Evolutionary conservation across 352 stramenopile species (phyloP), one percentile per base, ranked within the genome.

Genomic region (Pythium biforme): DNA sequence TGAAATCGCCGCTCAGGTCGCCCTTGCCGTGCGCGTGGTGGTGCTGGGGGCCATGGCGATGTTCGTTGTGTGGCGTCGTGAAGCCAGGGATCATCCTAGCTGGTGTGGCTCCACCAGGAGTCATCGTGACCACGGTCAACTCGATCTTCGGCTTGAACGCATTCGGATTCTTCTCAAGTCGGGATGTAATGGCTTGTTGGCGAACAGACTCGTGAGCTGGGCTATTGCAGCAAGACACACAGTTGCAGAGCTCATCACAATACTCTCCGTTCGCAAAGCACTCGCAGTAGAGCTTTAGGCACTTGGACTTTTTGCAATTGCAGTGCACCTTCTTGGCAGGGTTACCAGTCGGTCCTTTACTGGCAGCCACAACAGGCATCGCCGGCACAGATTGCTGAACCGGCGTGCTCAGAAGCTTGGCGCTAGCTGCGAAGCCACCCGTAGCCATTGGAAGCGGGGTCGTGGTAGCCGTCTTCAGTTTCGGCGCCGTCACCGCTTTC

Each of bases 271-370:
- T 90, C 0, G 90, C 89, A 69, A 99, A 99, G 66, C 96, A 99
- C 66, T 98, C 92, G 66, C 96, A 99, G 70, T 98, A 96, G 26
- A 99, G 65, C 74, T 99, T 99, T 17, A 99, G 81, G 56, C 96
- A 99, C 72, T 98, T 97, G 33, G 95, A 98, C 72, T 98, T 98
- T 66, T 98, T 98, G 79, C 96, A 99, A 51, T 98, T 98, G 79
- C 96, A 99, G 7, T 83, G 83, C 0, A 83, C 80, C 45, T 89
- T 90, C 39, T 68, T 68, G 9, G 45, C 23, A 14, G 39, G 25
- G 29, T 31, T 47, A 12, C 41, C 47, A n/a, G 22, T 47, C 23
- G 53, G 60, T 50, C 43, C 34, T 53, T 25, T 64, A 33, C 39
- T n/a, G 5, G 43, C 14, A 17, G 39, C 39, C 22, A 34, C 31